A percentile compares a stretch with the other conserved stretches of the same genome.
Evolutionary conservation across 2,329 filamentous ascomycete genomes (phyloP).

Genomic region (Plenodomus biglobosus): DNA sequence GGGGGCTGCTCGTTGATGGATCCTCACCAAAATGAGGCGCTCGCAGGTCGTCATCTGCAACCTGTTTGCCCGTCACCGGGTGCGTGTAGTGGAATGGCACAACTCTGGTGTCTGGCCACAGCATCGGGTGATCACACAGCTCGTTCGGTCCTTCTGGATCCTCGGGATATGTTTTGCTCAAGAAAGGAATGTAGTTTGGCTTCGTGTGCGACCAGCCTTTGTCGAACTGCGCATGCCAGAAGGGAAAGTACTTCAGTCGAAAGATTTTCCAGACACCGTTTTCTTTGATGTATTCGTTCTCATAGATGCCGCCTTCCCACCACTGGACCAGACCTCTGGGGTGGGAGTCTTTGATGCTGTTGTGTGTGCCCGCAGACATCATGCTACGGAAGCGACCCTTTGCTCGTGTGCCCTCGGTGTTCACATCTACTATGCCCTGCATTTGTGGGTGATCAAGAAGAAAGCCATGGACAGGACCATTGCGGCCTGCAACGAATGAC

Average conservation of each 20-base stretch:
- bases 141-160: conserved; percentile 57
- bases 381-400: conserved; percentile 57
- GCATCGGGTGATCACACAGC: conserved; percentile 56
- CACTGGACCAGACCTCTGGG: conserved; percentile 58
- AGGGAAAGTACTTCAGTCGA: conserved; percentile 58
- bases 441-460: conserved; percentile 61
- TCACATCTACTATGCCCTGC: conserved; percentile 59
- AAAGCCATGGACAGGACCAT: conserved; percentile 59
- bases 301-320: conserved; percentile 62
- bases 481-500: conserved; percentile 56
- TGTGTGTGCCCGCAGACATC: conserved; percentile 59
- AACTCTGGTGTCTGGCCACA: conserved; percentile 60
- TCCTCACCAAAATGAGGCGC: conserved; percentile 52
- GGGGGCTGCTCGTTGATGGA: conserved; percentile 45
- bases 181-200: conserved; percentile 57
- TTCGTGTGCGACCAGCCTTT: conserved; percentile 58
- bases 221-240: conserved; percentile 58
- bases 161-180: conserved; percentile 52
- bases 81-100: conserved; percentile 58
- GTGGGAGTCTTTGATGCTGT: conserved; percentile 53
- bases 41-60: conserved; percentile 52
- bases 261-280: conserved; percentile 58
- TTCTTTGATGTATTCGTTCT: conserved; percentile 62
- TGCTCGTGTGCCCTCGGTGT: conserved; percentile 51
- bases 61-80: conserved; percentile 52